Evolutionary conservation across 768 basidiomycete genomes (phyloP).

Genomic region (Dictyophora rubrovolvata): DNA sequence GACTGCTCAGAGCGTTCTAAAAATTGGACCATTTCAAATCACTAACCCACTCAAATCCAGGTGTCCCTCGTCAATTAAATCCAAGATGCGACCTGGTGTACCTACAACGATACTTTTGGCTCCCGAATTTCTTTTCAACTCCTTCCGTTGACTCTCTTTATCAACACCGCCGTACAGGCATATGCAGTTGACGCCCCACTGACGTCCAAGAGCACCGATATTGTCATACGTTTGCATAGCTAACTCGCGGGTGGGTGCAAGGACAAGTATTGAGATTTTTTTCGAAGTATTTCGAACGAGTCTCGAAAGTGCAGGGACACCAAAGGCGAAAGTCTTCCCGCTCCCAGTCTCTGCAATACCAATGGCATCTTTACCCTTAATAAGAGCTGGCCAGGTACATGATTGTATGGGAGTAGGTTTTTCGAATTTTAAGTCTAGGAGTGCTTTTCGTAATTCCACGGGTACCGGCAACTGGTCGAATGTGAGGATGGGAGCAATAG

Average conservation of each 20-base stretch:
- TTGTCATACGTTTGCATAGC: conserved; percentile 92
- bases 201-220: conserved; percentile 59
- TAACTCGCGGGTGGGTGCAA: conserved; percentile 93
- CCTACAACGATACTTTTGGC: conserved; percentile 70
- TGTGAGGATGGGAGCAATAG: conserved; percentile 55
- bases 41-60: conserved; percentile 72
- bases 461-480: conserved; percentile 70
- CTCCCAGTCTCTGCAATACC: conserved; percentile 97
- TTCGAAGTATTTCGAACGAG: conserved; percentile 37
- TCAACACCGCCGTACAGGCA: conserved; percentile 94
- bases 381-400: conserved; percentile 85
- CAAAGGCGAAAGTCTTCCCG: conserved; percentile 95
- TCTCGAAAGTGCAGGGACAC: conserved; percentile 74
- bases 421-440: conserved; percentile 49
- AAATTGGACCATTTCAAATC: neutral
- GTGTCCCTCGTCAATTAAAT: conserved; percentile 79
- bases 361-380: conserved; percentile 77
- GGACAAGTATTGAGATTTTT: conserved; percentile 55
- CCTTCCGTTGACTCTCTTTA: conserved; percentile 70
- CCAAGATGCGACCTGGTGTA: conserved; percentile 88
- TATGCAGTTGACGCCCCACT: conserved; percentile 68
- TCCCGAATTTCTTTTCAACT: conserved; percentile 44
- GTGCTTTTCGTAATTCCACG: conserved; percentile 45
- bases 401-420: conserved; percentile 94
- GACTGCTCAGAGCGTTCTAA: neutral